Conservation (phyloP, 2,329 filamentous ascomycete genomes). For the Cryphonectria nitschkei region DNA sequence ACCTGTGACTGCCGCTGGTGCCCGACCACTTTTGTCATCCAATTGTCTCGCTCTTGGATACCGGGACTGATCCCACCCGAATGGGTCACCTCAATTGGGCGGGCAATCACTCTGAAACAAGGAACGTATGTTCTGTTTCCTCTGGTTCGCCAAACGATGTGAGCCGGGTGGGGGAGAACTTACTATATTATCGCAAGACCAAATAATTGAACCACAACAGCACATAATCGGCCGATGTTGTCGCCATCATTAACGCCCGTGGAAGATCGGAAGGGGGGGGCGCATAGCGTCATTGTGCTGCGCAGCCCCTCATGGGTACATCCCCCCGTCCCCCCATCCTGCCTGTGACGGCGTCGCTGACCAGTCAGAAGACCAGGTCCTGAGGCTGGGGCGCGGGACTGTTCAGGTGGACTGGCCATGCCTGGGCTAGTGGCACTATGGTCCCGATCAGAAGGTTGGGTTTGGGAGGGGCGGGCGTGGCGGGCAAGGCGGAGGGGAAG, state of each 20-base stretch:
- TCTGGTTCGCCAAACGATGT: background rate
- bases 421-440: constrained; percentile 11
- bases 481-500: background rate
- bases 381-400: background rate
- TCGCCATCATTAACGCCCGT: background rate
- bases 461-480: background rate
- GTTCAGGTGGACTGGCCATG: constrained; percentile 7
- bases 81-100: background rate
- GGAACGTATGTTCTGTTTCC: background rate
- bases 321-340: background rate
- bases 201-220: background rate
- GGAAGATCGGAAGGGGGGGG: background rate
- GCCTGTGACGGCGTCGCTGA: constrained; percentile 19
- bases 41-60: too few species aligned
- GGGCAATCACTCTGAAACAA: constrained; percentile 1
- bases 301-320: background rate
- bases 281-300: constrained; percentile 20
- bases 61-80: background rate
- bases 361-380: constrained; percentile 26
- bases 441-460: constrained; percentile 7
- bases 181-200: background rate
- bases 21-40: background rate
- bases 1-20: background rate
- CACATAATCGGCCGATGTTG: constrained; percentile 9
- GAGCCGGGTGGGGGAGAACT: background rate